Conservation (phyloP, 2,329 filamentous ascomycete species). For the Harringtonia lauricola region DNA sequence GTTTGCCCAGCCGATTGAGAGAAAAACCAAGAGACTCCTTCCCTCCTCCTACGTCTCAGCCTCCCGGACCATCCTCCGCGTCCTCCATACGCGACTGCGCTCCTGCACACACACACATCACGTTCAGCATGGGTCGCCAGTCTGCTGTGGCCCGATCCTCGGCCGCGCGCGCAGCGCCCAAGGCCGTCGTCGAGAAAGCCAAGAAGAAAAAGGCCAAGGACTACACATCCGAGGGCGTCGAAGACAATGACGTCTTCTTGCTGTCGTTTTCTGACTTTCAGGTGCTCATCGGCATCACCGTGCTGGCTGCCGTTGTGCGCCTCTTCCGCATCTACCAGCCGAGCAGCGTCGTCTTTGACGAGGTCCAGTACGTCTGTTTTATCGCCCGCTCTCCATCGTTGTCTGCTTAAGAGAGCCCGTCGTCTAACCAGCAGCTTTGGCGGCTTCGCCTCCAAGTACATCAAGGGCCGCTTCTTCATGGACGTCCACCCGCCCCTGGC, state of each 20-base stretch:
- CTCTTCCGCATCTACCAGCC: constrained; percentile 95
- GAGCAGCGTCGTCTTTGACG: constrained; percentile 93
- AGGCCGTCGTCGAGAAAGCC: constrained; percentile 12
- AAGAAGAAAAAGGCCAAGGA: constrained; percentile 24
- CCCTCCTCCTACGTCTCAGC: too few species aligned
- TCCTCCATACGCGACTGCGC: too few species aligned
- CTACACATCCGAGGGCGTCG: constrained; percentile 69
- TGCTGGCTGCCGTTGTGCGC: constrained; percentile 68
- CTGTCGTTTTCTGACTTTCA: constrained; percentile 78
- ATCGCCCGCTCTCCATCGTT: not conserved
- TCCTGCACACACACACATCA: too few species aligned
- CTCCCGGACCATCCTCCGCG: too few species aligned
- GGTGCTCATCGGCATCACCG: constrained; percentile 58
- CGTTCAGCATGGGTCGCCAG: constrained; percentile 11
- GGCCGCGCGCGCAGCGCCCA: constrained; percentile 2
- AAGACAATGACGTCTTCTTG: constrained; percentile 84
- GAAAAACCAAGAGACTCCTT: too few species aligned
- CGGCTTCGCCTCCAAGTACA: constrained; percentile 96
- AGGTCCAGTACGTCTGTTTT: constrained; percentile 73
- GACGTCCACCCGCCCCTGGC: constrained; percentile 97
- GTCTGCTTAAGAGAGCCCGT: not conserved
- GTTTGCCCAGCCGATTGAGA: too few species aligned
- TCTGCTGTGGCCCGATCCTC: constrained; percentile 6
- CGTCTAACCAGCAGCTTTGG: constrained; percentile 57
- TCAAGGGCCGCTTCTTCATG: constrained; percentile 99